Base-by-base conservation (phyloP, 169 alveolate species). In the Plasmodium chabaudi region DNA sequence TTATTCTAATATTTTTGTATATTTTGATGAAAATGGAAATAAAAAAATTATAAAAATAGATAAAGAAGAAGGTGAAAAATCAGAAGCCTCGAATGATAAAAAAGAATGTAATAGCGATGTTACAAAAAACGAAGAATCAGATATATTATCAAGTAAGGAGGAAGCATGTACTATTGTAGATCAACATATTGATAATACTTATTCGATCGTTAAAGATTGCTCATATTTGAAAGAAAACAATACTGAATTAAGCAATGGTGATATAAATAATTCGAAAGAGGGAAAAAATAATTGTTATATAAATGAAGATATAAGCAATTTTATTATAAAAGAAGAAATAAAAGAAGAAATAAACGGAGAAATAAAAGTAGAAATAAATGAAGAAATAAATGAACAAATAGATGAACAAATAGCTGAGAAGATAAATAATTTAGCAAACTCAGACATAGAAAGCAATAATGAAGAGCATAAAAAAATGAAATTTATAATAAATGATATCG, bases 1-100 rank as follows among this genome's bases (percentile, higher is more conserved):
- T 69, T 69, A 70, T 56, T 51, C 90, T 1, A 67, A 63, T 27
- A 70, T 67, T 56, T 69, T 71, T 57, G 72, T 63, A 19, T 89
- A 73, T 73, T 84, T 56, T 55, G 82, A 44, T 53, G 92, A 92
- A 87, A 88, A 72, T 60, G 91, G 95, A 67, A 77, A 92, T 27
- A 94, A 90, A 17, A 56, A 89, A 57, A 89, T 89, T n/a, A 63
- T 70, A 25, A 65, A 56, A 72, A 69, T 87, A 42, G 68, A 51
- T 4, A 64, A 64, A 13, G 75, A 71, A 17, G 68, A 65, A 13
- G 44, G 13, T 2, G 56, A 7, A 75, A 27, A 12, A 27, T 21
- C 13, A 25, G 70, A 17, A 46, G 27, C 9, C 2, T n/a, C n/a
- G 53, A 74, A 25, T 46, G 71, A 17, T 46, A 44, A 51, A 19